These are phyloP conservation scores for Beauveria sp. DNA, from an alignment of 2,329 filamentous ascomycete species.

Conservation along the genomic window DNA sequence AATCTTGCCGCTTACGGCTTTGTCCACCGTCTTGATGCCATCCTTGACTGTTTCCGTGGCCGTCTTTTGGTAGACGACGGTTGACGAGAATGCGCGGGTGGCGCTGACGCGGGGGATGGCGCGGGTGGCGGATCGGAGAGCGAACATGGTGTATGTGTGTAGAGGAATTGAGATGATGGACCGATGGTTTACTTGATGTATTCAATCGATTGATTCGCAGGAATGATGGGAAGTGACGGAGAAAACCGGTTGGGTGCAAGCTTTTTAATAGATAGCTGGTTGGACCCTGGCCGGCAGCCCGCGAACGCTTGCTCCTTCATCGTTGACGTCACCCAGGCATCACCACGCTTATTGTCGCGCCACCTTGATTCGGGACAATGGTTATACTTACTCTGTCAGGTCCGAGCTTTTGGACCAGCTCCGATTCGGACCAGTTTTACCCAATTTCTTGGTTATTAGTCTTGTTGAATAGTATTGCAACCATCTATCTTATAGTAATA, in stretches of 20 bases:
- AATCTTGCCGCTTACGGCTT: slow-evolving; percentile 52
- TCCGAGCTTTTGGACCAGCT: neutral
- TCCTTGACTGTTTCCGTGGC: slow-evolving; percentile 51
- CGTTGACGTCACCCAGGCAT: slow-evolving; percentile 9
- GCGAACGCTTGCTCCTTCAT: neutral
- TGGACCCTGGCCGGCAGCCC: neutral
- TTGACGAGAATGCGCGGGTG: slow-evolving; percentile 45
- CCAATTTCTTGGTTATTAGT: no score
- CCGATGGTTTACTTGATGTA: no score
- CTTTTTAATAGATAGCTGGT: neutral
- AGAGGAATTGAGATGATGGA: neutral
- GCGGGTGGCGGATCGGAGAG: slow-evolving; percentile 39
- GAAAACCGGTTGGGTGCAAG: neutral
- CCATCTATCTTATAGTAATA: neutral
- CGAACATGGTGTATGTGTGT: slow-evolving; percentile 36
- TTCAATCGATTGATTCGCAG: neutral
- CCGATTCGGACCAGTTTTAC: neutral
- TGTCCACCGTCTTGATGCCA: slow-evolving; percentile 50
- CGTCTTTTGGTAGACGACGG: slow-evolving; percentile 37
- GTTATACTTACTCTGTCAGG: neutral
- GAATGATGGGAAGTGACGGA: slow-evolving; percentile 1
- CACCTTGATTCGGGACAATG: neutral
- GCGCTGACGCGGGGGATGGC: slow-evolving; percentile 30
- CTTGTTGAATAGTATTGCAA: no score
- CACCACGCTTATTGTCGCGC: neutral